Conservation (phyloP, 2,329 filamentous ascomycete species). For the Alternaria consortialis region DNA sequence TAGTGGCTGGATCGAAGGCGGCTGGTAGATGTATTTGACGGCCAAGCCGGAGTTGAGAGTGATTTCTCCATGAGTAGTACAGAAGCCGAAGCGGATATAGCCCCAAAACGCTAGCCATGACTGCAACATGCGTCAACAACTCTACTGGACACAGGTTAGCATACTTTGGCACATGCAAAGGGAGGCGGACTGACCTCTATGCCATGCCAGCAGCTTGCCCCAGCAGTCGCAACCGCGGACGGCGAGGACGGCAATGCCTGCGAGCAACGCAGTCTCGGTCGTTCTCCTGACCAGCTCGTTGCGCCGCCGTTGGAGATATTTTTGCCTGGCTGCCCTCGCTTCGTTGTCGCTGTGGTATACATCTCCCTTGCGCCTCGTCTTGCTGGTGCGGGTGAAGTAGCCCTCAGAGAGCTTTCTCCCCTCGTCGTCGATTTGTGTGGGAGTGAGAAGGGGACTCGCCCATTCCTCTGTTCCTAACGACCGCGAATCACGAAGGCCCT, state of each 20-base stretch:
- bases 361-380: slow-evolving; percentile 24
- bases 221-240: slow-evolving; percentile 51
- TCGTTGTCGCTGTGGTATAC: slow-evolving; percentile 43
- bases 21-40: slow-evolving; percentile 70
- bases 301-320: slow-evolving; percentile 84
- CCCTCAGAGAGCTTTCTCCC: slow-evolving; percentile 48
- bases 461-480: slow-evolving; percentile 48
- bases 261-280: slow-evolving; percentile 64
- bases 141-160: slow-evolving; percentile 46
- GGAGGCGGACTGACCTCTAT: slow-evolving; percentile 46
- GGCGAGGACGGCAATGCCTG: slow-evolving; percentile 60
- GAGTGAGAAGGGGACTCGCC: slow-evolving; percentile 55
- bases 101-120: slow-evolving; percentile 41
- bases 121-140: slow-evolving; percentile 50
- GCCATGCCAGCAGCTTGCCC: slow-evolving; percentile 50
- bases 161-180: not conserved
- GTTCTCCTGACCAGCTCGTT: slow-evolving; percentile 81
- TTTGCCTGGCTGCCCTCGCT: slow-evolving; percentile 62
- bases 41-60: slow-evolving; percentile 43
- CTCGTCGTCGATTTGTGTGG: slow-evolving; percentile 59
- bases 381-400: slow-evolving; percentile 48
- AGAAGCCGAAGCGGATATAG: slow-evolving; percentile 53
- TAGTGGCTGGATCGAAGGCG: slow-evolving; percentile 87
- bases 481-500: slow-evolving; percentile 72
- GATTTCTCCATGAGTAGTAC: slow-evolving; percentile 38